phyloP scores from a whole-genome alignment of 78 protist species.

The Thecamonas trahens region DNA sequence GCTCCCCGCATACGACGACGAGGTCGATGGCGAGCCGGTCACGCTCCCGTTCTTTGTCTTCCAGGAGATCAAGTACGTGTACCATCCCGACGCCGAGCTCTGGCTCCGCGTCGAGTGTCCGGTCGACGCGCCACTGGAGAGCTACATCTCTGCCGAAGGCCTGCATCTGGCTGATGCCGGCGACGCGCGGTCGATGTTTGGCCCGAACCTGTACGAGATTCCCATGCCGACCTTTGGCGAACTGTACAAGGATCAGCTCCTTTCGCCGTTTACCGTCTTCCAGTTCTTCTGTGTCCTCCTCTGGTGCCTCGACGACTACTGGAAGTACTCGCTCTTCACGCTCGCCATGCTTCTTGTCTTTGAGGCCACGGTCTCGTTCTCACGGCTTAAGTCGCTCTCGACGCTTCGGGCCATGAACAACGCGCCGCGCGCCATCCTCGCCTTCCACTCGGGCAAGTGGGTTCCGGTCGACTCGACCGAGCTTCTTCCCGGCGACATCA shows the following conservation, averaged over 20 bases:
- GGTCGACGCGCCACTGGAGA: too few relatives aligned
- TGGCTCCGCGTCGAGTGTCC: too few relatives aligned
- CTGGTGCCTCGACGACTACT: conserved; percentile 90
- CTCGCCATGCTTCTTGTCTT: conserved; percentile 78
- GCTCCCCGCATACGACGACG: too few relatives aligned
- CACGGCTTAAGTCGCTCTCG: too few relatives aligned
- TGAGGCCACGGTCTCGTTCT: conserved; percentile 82
- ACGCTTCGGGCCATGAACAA: conserved; percentile 19
- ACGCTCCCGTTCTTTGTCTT: too few relatives aligned
- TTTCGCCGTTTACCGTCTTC: conserved; percentile 96
- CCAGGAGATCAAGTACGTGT: too few relatives aligned
- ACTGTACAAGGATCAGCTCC: conserved; percentile 83
- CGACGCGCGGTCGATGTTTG: too few relatives aligned
- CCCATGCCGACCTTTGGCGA: conserved; percentile 86
- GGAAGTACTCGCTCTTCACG: conserved; percentile 82
- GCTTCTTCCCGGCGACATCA: conserved; percentile 70
- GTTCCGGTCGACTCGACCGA: not conserved
- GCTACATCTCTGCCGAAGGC: too few relatives aligned
- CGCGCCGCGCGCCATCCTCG: conserved; percentile 5
- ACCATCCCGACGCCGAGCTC: too few relatives aligned
- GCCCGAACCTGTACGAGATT: conserved; percentile 53
- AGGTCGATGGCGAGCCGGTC: too few relatives aligned
- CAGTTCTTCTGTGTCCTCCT: conserved; percentile 84
- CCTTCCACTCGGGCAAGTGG: conserved; percentile 31
- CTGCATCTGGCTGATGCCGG: too few relatives aligned